Evolutionary conservation across 2,329 filamentous ascomycete species (phyloP).

Genomic region (Camptophora hylomeconis): DNA sequence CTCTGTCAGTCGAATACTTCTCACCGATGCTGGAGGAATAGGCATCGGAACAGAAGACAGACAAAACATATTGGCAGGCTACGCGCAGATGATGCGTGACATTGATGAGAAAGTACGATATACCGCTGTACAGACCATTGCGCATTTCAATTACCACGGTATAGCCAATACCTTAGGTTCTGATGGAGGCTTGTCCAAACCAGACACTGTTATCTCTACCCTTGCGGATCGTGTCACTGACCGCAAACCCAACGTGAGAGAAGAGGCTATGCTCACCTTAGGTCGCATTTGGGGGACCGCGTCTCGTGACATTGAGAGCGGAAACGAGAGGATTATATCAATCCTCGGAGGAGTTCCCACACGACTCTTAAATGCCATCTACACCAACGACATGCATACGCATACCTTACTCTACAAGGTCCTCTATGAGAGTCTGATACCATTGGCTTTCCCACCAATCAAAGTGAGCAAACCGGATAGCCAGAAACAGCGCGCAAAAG

Average conservation of each 20-base stretch:
- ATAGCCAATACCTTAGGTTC: conserved; percentile 70
- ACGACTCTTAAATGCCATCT: conserved; percentile 74
- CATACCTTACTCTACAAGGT: conserved; percentile 75
- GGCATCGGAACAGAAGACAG: conserved; percentile 78
- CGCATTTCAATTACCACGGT: conserved; percentile 65
- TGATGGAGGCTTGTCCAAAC: conserved; percentile 59
- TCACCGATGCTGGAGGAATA: conserved; percentile 83
- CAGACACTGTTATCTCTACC: conserved; percentile 65
- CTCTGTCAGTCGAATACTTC: conserved; percentile 69
- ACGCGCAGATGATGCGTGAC: conserved; percentile 74
- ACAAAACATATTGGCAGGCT: conserved; percentile 54
- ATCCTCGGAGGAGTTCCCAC: conserved; percentile 74
- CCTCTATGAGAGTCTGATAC: conserved; percentile 77
- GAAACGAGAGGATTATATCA: conserved; percentile 60
- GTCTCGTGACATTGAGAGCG: conserved; percentile 69
- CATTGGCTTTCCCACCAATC: conserved; percentile 69
- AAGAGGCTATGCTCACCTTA: conserved; percentile 74
- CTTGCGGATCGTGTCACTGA: conserved; percentile 84
- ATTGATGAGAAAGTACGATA: conserved; percentile 82
- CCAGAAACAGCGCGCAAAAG: conserved; percentile 42
- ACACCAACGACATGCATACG: conserved; percentile 77
- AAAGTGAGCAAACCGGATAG: conserved; percentile 37
- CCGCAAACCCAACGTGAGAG: conserved; percentile 64
- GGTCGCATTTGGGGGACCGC: conserved; percentile 90
- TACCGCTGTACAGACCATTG: conserved; percentile 75